Evolutionary conservation across 371 early-diverging fungal genomes (phyloP).

Genomic region (Thermomucor indicae-seudaticae): DNA sequence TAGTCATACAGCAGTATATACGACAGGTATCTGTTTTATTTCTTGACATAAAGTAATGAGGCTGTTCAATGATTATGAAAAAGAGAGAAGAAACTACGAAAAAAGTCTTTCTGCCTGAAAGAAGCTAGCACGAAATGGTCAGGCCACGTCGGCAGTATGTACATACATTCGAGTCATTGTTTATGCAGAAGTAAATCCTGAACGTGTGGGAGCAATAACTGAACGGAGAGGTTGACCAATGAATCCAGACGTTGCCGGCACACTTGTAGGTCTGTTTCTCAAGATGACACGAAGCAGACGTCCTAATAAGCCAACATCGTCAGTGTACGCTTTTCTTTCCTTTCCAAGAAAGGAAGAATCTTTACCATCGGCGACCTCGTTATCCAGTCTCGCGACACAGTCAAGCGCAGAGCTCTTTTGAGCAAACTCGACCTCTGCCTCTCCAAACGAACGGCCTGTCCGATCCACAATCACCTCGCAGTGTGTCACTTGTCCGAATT

Average conservation of each 20-base stretch:
- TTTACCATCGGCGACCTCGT: constrained; percentile 41
- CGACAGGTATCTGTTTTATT: too few relatives aligned
- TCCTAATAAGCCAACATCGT: constrained; percentile 7
- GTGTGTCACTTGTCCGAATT: constrained; percentile 33
- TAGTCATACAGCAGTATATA: too few relatives aligned
- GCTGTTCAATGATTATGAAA: too few relatives aligned
- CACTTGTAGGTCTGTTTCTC: constrained; percentile 9
- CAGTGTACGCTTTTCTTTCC: background rate
- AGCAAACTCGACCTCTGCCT: constrained; percentile 46
- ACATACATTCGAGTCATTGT: too few relatives aligned
- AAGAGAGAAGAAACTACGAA: background rate
- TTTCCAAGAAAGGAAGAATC: background rate
- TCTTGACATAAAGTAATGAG: too few relatives aligned
- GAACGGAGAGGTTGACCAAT: constrained; percentile 5
- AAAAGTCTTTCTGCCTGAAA: too few relatives aligned
- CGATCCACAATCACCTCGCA: constrained; percentile 38
- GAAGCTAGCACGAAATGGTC: too few relatives aligned
- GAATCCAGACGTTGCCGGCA: background rate
- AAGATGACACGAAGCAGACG: constrained; percentile 27
- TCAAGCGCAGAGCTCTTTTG: constrained; percentile 31
- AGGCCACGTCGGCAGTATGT: too few relatives aligned
- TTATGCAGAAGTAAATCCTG: constrained; percentile 5
- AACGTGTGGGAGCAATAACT: constrained; percentile 6
- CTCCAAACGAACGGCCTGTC: constrained; percentile 37
- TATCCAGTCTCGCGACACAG: constrained; percentile 37